Evolutionary conservation across 805 yeast genomes (phyloP).

Genomic region (Teunomyces cretensis): DNA sequence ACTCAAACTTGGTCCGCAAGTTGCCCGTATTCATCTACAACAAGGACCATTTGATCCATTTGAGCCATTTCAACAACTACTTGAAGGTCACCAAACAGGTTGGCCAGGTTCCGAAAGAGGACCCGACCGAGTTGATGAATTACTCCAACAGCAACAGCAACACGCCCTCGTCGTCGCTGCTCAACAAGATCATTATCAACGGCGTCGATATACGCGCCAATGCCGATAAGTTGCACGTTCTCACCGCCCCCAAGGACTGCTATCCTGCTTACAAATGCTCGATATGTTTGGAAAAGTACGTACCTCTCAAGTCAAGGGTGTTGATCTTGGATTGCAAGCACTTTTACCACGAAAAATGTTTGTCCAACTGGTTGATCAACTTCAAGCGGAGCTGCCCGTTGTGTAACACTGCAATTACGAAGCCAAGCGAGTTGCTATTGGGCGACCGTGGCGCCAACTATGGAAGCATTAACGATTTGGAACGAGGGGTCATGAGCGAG

Average conservation of each 20-base stretch:
- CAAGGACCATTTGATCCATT: constrained; percentile 32
- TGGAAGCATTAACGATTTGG: constrained; percentile 19
- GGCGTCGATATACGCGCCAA: constrained; percentile 21
- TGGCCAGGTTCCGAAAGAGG: background rate
- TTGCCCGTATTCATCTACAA: constrained; percentile 41
- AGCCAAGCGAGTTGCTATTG: constrained; percentile 12
- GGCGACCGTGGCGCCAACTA: constrained; percentile 8
- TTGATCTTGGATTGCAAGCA: constrained; percentile 60
- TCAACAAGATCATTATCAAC: constrained; percentile 14
- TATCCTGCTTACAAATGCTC: constrained; percentile 54
- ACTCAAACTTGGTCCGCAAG: constrained; percentile 32
- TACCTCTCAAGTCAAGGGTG: constrained; percentile 46
- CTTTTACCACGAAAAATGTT: constrained; percentile 57
- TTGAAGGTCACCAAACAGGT: constrained; percentile 24
- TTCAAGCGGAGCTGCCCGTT: constrained; percentile 58
- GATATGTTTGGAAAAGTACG: constrained; percentile 57
- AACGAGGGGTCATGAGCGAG: background rate
- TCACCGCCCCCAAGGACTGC: constrained; percentile 32
- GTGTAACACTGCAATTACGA: constrained; percentile 38
- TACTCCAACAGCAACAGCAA: constrained; percentile 12
- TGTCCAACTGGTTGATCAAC: constrained; percentile 58
- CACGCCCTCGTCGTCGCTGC: constrained; percentile 6
- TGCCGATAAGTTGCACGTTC: constrained; percentile 13
- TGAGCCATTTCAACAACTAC: constrained; percentile 26
- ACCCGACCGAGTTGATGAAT: background rate